Conservation (phyloP, 1,284 basidiomycete species). For the Irpex rosettiformis region DNA sequence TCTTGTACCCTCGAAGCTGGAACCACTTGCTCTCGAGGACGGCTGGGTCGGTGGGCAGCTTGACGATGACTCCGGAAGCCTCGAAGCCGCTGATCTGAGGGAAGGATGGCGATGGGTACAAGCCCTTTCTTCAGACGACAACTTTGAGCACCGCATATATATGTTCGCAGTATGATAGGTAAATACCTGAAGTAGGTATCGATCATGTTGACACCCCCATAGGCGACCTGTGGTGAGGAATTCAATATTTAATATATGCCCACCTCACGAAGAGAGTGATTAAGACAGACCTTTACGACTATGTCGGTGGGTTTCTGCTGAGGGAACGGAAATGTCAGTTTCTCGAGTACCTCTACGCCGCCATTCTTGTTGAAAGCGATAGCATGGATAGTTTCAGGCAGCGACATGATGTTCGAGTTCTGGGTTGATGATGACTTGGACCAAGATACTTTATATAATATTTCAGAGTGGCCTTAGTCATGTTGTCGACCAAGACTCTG, state of each 20-base stretch:
- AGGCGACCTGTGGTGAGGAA: constrained; percentile 46
- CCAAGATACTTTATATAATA: constrained; percentile 26
- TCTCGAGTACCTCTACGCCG: constrained; percentile 77
- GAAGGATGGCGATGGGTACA: constrained; percentile 56
- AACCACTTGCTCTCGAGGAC: constrained; percentile 55
- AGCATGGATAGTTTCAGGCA: constrained; percentile 51
- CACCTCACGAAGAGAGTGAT: too few species aligned
- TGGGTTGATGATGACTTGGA: too few species aligned
- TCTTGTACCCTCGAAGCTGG: constrained; percentile 52
- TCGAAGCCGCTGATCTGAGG: constrained; percentile 83
- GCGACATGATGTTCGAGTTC: too few species aligned
- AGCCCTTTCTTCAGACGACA: constrained; percentile 40
- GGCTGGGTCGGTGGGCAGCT: constrained; percentile 59
- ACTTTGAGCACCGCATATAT: background rate
- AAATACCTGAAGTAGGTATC: constrained; percentile 70
- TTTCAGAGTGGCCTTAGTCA: background rate
- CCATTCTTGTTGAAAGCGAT: constrained; percentile 61
- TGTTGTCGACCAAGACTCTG: too few species aligned
- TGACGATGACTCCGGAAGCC: constrained; percentile 70
- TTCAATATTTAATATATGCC: too few species aligned
- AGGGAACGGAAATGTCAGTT: constrained; percentile 57
- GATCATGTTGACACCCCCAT: constrained; percentile 81
- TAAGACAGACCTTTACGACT: constrained; percentile 72
- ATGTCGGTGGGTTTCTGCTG: constrained; percentile 61
- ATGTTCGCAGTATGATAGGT: background rate